Percentiles rank a stretch among this genome's conserved stretches.
phyloP scores from a whole-genome alignment of 1,139 yeast genomes.

The Suhomyces yuchorum region DNA sequence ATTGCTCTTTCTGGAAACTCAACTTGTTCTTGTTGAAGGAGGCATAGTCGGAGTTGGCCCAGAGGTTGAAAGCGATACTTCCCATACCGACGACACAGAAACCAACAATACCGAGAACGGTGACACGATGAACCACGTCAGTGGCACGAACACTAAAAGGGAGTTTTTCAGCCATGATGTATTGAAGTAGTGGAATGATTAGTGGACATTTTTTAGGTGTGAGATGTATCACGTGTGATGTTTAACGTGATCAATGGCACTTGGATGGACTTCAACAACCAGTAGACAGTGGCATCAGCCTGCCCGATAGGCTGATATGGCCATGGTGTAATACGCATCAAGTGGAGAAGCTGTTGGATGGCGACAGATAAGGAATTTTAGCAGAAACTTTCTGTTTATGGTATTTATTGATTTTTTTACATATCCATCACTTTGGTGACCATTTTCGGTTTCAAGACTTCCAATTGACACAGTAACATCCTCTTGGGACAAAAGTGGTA shows the following conservation, averaged over 20 bases:
- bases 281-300: no score
- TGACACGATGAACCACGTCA: constrained; percentile 30
- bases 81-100: constrained; percentile 43
- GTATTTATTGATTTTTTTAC: no score
- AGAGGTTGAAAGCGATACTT: constrained; percentile 27
- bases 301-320: no score
- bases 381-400: no score
- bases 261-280: no score
- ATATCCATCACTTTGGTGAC: no score
- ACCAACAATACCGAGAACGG: constrained; percentile 30
- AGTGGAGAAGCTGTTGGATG: no score
- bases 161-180: constrained; percentile 34
- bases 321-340: no score
- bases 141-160: constrained; percentile 47
- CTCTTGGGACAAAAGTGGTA: no score
- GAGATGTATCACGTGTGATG: background rate
- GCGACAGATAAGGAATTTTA: no score
- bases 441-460: no score
- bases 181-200: background rate
- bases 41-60: constrained; percentile 42
- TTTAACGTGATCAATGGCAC: background rate
- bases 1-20: constrained; percentile 37
- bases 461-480: no score
- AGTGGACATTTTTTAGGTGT: background rate
- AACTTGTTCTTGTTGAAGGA: constrained; percentile 45